phyloP scores from a whole-genome alignment of 2,329 filamentous ascomycete species.

The Amesomyces nigricolor region DNA sequence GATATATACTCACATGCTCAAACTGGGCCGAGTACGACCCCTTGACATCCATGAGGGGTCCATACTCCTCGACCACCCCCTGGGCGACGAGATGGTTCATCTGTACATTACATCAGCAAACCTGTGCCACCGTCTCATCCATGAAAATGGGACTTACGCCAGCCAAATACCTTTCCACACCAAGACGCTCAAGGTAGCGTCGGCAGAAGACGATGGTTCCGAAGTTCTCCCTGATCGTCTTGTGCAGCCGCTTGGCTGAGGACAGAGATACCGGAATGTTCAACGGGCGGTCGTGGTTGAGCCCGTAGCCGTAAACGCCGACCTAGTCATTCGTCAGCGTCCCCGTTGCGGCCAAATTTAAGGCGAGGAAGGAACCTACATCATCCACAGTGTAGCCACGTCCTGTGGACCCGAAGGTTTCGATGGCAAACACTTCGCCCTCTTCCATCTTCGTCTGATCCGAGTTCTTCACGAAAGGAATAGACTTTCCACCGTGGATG shows the following conservation, averaged over 20 bases:
- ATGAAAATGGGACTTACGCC: conserved; percentile 52
- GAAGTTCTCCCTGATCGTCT: conserved; percentile 93
- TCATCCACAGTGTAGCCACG: conserved; percentile 68
- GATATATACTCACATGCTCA: conserved; percentile 54
- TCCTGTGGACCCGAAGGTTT: conserved; percentile 95
- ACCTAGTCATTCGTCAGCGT: conserved; percentile 55
- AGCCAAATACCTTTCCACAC: conserved; percentile 87
- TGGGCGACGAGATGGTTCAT: conserved; percentile 78
- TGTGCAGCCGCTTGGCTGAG: conserved; percentile 80
- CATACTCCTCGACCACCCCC: conserved; percentile 85
- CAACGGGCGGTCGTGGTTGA: conserved; percentile 3
- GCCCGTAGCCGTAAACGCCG: conserved; percentile 27
- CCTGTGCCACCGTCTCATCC: conserved; percentile 20
- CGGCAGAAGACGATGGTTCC: conserved; percentile 86
- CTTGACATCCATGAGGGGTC: conserved; percentile 83
- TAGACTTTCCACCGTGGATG: conserved; percentile 89
- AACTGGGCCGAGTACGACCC: conserved; percentile 92
- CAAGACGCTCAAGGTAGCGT: conserved; percentile 85
- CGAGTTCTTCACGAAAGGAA: conserved; percentile 84
- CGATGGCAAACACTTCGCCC: conserved; percentile 92
- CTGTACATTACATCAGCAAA: conserved; percentile 36
- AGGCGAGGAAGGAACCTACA: neutral
- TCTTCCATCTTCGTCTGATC: conserved; percentile 97
- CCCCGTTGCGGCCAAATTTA: neutral
- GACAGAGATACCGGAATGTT: conserved; percentile 54